Conservation (phyloP, 352 stramenopile species). For the Pythium utonaiense region DNA sequence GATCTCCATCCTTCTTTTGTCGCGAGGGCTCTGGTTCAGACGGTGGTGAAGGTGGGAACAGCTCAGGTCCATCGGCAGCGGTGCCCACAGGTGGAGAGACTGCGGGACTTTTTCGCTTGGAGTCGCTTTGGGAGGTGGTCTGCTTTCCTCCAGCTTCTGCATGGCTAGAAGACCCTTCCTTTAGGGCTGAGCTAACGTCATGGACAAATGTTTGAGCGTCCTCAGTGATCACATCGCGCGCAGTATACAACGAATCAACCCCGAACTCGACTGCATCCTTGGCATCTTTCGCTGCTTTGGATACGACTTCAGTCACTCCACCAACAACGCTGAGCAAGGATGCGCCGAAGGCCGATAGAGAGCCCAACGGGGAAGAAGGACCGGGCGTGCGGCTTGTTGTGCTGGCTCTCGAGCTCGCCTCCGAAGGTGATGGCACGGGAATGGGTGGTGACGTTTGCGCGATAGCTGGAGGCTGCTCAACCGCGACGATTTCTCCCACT, state of each 20-base stretch:
- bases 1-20: neutral
- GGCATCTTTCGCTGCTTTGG: conserved; percentile 70
- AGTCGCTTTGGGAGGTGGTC: neutral
- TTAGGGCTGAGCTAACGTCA: conserved; percentile 48
- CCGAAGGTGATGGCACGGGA: neutral
- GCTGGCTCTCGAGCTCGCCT: conserved; percentile 1
- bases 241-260: conserved; percentile 72
- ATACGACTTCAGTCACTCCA: conserved; percentile 61
- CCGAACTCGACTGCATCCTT: conserved; percentile 71
- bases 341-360: conserved; percentile 45
- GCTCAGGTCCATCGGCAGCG: neutral
- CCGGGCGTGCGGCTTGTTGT: conserved; percentile 6
- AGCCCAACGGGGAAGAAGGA: conserved; percentile 33
- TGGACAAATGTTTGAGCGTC: conserved; percentile 60
- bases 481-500: conserved; percentile 6
- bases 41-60: conserved; percentile 24
- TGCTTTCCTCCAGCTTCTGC: neutral
- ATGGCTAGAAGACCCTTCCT: conserved; percentile 25
- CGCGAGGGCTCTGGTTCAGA: conserved; percentile 1
- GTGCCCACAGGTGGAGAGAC: neutral
- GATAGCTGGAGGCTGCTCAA: neutral
- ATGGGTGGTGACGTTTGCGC: neutral
- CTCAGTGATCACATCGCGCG: conserved; percentile 61
- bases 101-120: neutral
- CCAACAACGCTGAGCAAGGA: conserved; percentile 65